phyloP scores from a whole-genome alignment of 2,329 filamentous ascomycete species.

The Apiospora koreana region DNA sequence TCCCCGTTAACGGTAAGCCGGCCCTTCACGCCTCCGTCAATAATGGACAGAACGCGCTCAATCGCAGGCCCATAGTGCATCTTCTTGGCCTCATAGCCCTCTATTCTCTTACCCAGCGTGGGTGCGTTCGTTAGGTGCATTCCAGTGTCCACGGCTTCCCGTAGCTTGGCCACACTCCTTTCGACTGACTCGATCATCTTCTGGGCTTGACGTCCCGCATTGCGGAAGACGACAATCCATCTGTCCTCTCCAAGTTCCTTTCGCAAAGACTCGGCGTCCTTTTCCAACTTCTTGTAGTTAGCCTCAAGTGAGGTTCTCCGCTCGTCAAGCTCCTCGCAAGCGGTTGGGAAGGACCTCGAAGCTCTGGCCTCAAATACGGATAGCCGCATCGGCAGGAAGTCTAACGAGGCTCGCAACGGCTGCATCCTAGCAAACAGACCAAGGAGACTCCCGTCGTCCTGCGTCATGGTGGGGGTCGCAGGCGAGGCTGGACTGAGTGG shows the following conservation, averaged over 20 bases:
- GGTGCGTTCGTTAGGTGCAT: conserved; percentile 72
- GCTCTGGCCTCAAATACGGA: conserved; percentile 83
- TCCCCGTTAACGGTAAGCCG: conserved; percentile 96
- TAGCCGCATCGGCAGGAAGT: conserved; percentile 93
- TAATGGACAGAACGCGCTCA: conserved; percentile 86
- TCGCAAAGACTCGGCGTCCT: conserved; percentile 84
- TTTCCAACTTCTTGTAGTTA: conserved; percentile 86
- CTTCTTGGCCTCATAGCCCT: conserved; percentile 94
- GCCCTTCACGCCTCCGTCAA: conserved; percentile 93
- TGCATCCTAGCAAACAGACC: conserved; percentile 95
- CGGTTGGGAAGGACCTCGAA: conserved; percentile 78
- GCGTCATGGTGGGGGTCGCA: conserved; percentile 57
- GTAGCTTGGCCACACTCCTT: conserved; percentile 79
- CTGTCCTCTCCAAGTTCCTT: conserved; percentile 93
- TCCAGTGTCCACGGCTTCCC: conserved; percentile 74
- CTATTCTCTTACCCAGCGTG: conserved; percentile 76
- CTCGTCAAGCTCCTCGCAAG: conserved; percentile 84
- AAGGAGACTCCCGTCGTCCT: conserved; percentile 86
- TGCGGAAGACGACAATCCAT: conserved; percentile 94
- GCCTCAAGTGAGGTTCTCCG: conserved; percentile 73
- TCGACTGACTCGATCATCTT: conserved; percentile 98
- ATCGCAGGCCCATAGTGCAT: conserved; percentile 92
- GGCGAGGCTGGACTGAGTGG: conserved; percentile 65
- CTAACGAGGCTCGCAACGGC: conserved; percentile 85
- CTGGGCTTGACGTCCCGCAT: conserved; percentile 85